Evolutionary conservation across 306 rosid species (phyloP).

Genomic region (cucumber (Cucumis sativus)): Cucumber_9930_V3 NC_026657.2:33054501-33055000

Average conservation of each 20-base stretch:
- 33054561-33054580: background rate
- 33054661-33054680: conserved; percentile 33
- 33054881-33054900: conserved; percentile 15
- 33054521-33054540: background rate
- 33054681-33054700: conserved; percentile 38
- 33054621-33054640: conserved; percentile 26
- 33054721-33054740: conserved; percentile 37
- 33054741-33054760: conserved; percentile 25
- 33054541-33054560: background rate
- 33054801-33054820: conserved; percentile 47
- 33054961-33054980: conserved; percentile 35
- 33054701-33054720: conserved; percentile 71
- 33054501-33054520: background rate
- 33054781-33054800: conserved; percentile 21
- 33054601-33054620: background rate
- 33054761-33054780: conserved; percentile 29
- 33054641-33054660: conserved; percentile 34
- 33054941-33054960: conserved; percentile 41
- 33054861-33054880: conserved; percentile 57
- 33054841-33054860: conserved; percentile 51
- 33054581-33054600: background rate
- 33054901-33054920: background rate
- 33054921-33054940: conserved; percentile 15
- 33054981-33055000: conserved; percentile 66
- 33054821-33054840: conserved; percentile 69